A percentile compares a stretch with the other conserved stretches of the same genome.
phyloP scores from a whole-genome alignment of 2,329 filamentous ascomycete species.

The Stemphylium vesicarium region DNA sequence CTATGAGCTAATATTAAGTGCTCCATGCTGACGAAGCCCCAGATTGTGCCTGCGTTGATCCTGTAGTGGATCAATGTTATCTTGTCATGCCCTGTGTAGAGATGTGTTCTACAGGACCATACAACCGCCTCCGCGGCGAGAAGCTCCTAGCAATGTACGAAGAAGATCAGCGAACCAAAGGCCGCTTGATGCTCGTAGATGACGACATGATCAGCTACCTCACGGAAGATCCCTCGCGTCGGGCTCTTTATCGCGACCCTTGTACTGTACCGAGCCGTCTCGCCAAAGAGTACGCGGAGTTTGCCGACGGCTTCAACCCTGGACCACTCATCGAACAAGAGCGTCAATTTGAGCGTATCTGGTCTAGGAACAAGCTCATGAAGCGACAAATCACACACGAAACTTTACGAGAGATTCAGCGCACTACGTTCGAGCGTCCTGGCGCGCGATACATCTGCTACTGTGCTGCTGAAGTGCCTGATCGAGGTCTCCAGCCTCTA shows the following conservation, averaged over 20 bases:
- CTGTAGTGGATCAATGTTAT: conserved; percentile 25
- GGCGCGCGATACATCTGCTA: conserved; percentile 26
- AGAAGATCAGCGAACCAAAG: conserved; percentile 19
- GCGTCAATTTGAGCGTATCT: conserved; percentile 19
- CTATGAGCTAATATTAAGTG: not conserved
- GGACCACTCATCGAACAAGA: conserved; percentile 28
- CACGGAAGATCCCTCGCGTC: not conserved
- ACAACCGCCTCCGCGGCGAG: conserved; percentile 27
- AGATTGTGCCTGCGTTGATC: conserved; percentile 28
- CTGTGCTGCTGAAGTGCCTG: conserved; percentile 15
- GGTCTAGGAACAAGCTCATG: conserved; percentile 16
- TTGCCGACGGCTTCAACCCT: conserved; percentile 6
- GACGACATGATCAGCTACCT: conserved; percentile 25
- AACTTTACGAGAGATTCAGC: conserved; percentile 15
- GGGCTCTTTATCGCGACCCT: not conserved
- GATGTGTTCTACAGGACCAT: conserved; percentile 22
- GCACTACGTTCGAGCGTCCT: not conserved
- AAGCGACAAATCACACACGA: conserved; percentile 9
- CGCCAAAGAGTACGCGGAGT: conserved; percentile 17
- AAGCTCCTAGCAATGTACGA: conserved; percentile 27
- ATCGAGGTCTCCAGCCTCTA: not conserved
- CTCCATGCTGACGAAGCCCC: not conserved
- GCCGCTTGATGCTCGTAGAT: conserved; percentile 34
- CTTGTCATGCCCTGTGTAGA: conserved; percentile 24
- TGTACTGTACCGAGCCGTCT: conserved; percentile 18